A percentile compares a stretch with the other conserved stretches of the same genome.
phyloP scores from a whole-genome alignment of 176 grass and related monocot species.

The Cenchrus fungigraminus region DNA sequence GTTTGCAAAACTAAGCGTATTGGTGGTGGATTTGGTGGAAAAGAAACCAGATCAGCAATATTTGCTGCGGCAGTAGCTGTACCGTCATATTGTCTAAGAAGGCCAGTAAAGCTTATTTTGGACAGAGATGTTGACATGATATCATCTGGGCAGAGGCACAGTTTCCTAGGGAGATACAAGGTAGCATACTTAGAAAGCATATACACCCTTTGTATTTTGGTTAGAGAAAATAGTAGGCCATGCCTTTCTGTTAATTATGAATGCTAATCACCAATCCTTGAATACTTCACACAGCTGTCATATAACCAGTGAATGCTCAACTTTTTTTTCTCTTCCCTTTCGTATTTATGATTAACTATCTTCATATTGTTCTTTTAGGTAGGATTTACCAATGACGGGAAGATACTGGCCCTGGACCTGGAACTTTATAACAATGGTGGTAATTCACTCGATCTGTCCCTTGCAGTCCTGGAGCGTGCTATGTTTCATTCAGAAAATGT shows the following conservation, averaged over 20 bases:
- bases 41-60: constrained; percentile 88
- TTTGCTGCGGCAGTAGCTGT: constrained; percentile 80
- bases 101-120: constrained; percentile 85
- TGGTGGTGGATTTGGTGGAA: constrained; percentile 98
- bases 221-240: constrained; percentile 8
- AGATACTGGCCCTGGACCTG: constrained; percentile 83
- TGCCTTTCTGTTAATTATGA: neutral
- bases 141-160: constrained; percentile 84
- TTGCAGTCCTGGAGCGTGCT: constrained; percentile 77
- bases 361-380: constrained; percentile 56
- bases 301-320: constrained; percentile 9
- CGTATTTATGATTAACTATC: constrained; percentile 4
- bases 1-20: constrained; percentile 95
- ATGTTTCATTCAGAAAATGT: constrained; percentile 90
- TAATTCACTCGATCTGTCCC: constrained; percentile 81
- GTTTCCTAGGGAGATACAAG: constrained; percentile 96
- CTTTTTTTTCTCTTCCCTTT: neutral
- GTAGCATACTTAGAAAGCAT: constrained; percentile 41
- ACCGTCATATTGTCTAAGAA: constrained; percentile 67
- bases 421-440: constrained; percentile 89
- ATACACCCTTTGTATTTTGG: neutral
- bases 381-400: constrained; percentile 85
- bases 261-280: constrained; percentile 6
- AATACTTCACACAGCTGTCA: constrained; percentile 10
- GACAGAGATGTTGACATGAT: constrained; percentile 96